Evolutionary conservation across 2,329 filamentous ascomycete genomes (phyloP), one percentile per base, ranked within the genome.

Genomic region (Diaporthe capsici): DNA sequence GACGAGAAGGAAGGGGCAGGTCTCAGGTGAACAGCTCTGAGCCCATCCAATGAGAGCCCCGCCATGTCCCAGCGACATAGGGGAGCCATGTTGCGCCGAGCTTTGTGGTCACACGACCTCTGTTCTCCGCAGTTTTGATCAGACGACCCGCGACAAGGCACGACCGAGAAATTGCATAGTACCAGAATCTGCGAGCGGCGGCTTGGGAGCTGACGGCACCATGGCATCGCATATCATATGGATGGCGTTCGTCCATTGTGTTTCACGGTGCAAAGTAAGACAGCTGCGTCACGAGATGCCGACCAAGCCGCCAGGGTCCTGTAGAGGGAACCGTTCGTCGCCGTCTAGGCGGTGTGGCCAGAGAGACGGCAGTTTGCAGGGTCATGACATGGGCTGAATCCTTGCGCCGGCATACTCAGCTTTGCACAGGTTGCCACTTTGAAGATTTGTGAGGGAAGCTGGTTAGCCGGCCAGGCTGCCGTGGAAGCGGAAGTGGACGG

Each of bases 21-120:
- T 55, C 44, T 49, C 31, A 49, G 63, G 34, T 61, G 53, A 51
- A 60, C 34, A 57, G 31, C 44, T 34, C 61, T 28, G 58, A 39
- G 71, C 13, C 28, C 57, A 37, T 20, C 65, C 47, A 68, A 68
- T 53, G 7, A 34, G 65, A 68, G 31, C 44, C n/a, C 8, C 17
- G 31, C 39, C 44, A 55, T n/a, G 25, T 47, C 47, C 57, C 53
- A 53, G 39, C 55, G 37, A 53, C 71, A 55, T 42, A 57, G n/a
- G 25, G 57, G 22, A 71, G 57, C 63, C 49, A 49, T 73, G 49
- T 73, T 47, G 42, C 61, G 68, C 70, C 47, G 61, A 49, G 61
- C 37, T 47, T 58, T 47, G 70, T 67, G 73, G 76, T 77, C 76
- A 76, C 76, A 77, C 76, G 74, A 77, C 76, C 44, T 71, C 39